Percentiles rank a stretch among this genome's conserved stretches.
Conservation (phyloP, 805 yeast species). For the Zygotorulaspora florentina region DNA sequence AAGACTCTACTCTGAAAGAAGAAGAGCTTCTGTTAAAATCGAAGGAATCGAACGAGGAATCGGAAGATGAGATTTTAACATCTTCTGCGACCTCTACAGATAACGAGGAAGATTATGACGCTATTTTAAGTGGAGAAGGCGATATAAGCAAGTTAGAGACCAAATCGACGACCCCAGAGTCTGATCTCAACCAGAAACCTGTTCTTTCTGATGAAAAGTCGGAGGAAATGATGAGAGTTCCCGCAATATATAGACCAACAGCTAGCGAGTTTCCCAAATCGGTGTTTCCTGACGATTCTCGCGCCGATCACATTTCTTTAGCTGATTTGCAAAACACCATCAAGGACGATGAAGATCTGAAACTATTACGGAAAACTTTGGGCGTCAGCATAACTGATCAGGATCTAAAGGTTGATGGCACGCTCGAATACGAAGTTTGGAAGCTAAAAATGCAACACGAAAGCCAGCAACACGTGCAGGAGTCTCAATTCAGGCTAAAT, state of each 20-base stretch:
- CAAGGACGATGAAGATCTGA: conserved; percentile 72
- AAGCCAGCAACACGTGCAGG: conserved; percentile 9
- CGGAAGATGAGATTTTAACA: conserved; percentile 17
- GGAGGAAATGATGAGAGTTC: conserved; percentile 24
- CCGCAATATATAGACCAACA: conserved; percentile 47
- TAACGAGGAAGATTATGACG: conserved; percentile 19
- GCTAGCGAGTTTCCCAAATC: conserved; percentile 46
- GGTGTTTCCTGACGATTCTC: conserved; percentile 45
- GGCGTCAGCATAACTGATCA: conserved; percentile 2
- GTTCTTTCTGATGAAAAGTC: conserved; percentile 17
- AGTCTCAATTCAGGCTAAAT: conserved; percentile 24
- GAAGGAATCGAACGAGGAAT: conserved; percentile 8
- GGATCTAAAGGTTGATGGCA: background rate
- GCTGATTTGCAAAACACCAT: conserved; percentile 49
- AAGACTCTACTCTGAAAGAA: conserved; percentile 25
- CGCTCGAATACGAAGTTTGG: conserved; percentile 25
- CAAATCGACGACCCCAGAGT: conserved; percentile 29
- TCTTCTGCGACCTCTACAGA: conserved; percentile 12
- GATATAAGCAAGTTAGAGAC: conserved; percentile 20
- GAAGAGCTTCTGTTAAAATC: conserved; percentile 15
- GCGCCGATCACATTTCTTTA: conserved; percentile 28
- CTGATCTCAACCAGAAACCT: conserved; percentile 16
- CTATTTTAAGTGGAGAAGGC: conserved; percentile 15
- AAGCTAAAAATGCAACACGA: conserved; percentile 17
- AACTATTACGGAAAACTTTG: conserved; percentile 46